Percentiles rank a stretch among this genome's conserved stretches.
These are phyloP conservation scores for Chaetomium fimeti DNA, from an alignment of 495 filamentous ascomycete species.

Conservation along the genomic window DNA sequence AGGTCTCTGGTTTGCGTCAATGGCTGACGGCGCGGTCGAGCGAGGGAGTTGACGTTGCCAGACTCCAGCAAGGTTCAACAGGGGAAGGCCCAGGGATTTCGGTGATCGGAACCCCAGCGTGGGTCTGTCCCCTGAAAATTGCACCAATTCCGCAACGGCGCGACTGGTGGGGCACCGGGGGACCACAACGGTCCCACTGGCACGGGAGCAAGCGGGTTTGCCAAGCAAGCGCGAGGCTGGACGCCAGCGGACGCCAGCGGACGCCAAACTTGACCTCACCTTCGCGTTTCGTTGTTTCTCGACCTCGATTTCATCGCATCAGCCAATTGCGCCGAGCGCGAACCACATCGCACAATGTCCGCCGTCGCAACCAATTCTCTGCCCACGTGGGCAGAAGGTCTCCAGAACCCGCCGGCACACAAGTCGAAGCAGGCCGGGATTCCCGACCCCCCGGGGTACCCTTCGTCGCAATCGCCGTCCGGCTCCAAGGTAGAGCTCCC, in stretches of 20 bases:
- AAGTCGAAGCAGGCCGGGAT: constrained; percentile 60
- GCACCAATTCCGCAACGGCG: constrained; percentile 9
- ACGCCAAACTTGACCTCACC: constrained; percentile 26
- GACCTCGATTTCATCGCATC: neutral
- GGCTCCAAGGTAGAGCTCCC: constrained; percentile 52
- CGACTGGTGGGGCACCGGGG: neutral
- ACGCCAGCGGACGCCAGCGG: constrained; percentile 4
- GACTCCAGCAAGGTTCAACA: neutral
- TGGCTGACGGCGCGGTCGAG: neutral
- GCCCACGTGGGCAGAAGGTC: constrained; percentile 77
- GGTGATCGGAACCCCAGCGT: constrained; percentile 10
- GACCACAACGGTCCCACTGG: constrained; percentile 11
- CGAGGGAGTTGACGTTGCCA: constrained; percentile 9
- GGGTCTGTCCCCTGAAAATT: constrained; percentile 20
- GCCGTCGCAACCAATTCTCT: constrained; percentile 32
- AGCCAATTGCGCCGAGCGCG: neutral
- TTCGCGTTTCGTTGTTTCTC: neutral
- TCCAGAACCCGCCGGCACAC: constrained; percentile 63
- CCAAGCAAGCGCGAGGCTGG: constrained; percentile 21
- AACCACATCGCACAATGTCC: constrained; percentile 25
- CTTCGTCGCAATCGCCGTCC: constrained; percentile 49
- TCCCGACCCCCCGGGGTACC: constrained; percentile 86
- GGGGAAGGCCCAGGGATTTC: constrained; percentile 9
- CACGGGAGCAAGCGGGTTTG: constrained; percentile 23
- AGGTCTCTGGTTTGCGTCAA: neutral